phyloP scores from a whole-genome alignment of 331 rosid genomes.

The Stylosanthes scabra region DNA sequence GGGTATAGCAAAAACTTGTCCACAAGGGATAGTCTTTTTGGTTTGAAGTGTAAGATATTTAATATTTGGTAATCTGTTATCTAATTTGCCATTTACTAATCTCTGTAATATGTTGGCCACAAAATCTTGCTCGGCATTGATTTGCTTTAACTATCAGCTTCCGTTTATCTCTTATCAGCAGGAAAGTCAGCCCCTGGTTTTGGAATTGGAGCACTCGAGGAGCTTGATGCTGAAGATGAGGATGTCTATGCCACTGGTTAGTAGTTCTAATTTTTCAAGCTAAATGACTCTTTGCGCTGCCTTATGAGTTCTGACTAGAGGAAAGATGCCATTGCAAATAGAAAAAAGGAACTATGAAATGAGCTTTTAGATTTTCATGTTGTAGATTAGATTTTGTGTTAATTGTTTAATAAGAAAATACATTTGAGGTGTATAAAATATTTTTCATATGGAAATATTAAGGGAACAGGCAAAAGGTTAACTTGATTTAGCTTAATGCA shows the following conservation, averaged over 20 bases:
- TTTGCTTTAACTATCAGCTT: constrained; percentile 39
- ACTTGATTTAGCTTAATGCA: constrained; percentile 30
- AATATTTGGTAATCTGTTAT: constrained; percentile 23
- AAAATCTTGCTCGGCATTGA: constrained; percentile 36
- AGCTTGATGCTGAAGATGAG: constrained; percentile 92
- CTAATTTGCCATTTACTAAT: constrained; percentile 34
- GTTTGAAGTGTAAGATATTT: constrained; percentile 79
- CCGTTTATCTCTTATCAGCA: constrained; percentile 58
- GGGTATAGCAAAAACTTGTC: constrained; percentile 56
- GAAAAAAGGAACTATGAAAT: background rate
- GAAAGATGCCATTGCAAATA: background rate
- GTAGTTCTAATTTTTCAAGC: constrained; percentile 43
- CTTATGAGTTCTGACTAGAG: background rate
- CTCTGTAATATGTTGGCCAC: constrained; percentile 33
- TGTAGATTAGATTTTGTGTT: background rate
- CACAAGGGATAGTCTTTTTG: constrained; percentile 65
- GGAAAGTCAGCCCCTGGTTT: constrained; percentile 96
- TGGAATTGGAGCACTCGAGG: constrained; percentile 99
- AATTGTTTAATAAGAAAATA: constrained; percentile 14
- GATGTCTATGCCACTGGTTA: constrained; percentile 87
- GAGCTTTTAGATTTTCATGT: constrained; percentile 12
- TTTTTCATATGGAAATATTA: constrained; percentile 10
- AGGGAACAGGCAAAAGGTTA: constrained; percentile 10
- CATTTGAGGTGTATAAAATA: constrained; percentile 7
- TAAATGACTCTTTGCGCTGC: constrained; percentile 13